These are phyloP conservation scores for Xanthoparmelia taractica DNA, from an alignment of 495 filamentous ascomycete species.

Conservation along the genomic window DNA sequence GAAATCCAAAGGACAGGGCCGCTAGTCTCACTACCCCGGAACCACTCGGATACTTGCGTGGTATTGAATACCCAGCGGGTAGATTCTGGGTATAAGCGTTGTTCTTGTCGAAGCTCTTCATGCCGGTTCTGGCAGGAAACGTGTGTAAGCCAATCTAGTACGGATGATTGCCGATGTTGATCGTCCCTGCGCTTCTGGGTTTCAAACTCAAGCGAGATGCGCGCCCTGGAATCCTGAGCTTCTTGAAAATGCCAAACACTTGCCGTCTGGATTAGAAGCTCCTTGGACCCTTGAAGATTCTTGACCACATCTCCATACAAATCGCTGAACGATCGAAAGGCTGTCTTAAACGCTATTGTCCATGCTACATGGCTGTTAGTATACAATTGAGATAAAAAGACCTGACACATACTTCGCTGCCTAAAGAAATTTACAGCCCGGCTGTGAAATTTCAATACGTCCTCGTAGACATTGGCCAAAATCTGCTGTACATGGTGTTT, in stretches of 20 bases:
- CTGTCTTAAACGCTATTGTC: slow-evolving; percentile 21
- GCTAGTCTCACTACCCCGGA: slow-evolving; percentile 16
- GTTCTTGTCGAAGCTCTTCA: slow-evolving; percentile 27
- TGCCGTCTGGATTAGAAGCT: slow-evolving; percentile 33
- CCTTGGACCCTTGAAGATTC: slow-evolving; percentile 33
- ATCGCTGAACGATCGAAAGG: slow-evolving; percentile 13
- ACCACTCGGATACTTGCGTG: slow-evolving; percentile 29
- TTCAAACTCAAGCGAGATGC: slow-evolving; percentile 15
- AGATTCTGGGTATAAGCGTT: slow-evolving; percentile 26
- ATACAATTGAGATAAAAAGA: background rate
- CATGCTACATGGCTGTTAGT: slow-evolving; percentile 16
- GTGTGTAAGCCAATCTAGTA: slow-evolving; percentile 32
- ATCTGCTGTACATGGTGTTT: slow-evolving; percentile 24
- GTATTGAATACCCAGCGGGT: slow-evolving; percentile 34
- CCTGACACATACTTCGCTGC: slow-evolving; percentile 19
- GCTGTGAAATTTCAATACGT: slow-evolving; percentile 30
- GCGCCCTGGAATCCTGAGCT: slow-evolving; percentile 16
- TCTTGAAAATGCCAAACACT: slow-evolving; percentile 27
- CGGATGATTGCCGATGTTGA: slow-evolving; percentile 21
- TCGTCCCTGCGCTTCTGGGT: slow-evolving; percentile 21
- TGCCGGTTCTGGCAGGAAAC: slow-evolving; percentile 29
- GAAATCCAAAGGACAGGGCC: slow-evolving; percentile 35
- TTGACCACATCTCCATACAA: slow-evolving; percentile 14
- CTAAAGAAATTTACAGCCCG: slow-evolving; percentile 28
- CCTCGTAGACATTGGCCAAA: slow-evolving; percentile 26